A percentile compares a stretch with the other conserved stretches of the same genome.
phyloP scores from a whole-genome alignment of 306 rosid genomes.

The Corylus heterophylla region DNA sequence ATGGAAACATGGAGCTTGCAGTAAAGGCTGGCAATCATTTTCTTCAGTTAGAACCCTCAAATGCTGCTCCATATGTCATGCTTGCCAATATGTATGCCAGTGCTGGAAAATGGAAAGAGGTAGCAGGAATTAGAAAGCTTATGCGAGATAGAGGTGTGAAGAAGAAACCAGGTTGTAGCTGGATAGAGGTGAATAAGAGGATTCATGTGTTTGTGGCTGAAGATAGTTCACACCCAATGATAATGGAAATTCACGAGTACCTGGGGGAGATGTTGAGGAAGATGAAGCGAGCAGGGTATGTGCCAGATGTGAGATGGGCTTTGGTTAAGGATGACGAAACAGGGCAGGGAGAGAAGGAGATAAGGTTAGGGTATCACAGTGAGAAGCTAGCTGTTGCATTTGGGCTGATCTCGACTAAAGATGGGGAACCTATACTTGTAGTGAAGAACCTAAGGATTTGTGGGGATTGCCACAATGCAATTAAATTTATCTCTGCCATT shows the following conservation, averaged over 20 bases:
- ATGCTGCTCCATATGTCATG: conserved; percentile 64
- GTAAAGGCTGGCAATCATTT: conserved; percentile 64
- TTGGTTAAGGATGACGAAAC: conserved; percentile 57
- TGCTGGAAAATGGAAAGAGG: conserved; percentile 71
- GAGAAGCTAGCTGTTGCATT: conserved; percentile 78
- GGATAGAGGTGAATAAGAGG: conserved; percentile 73
- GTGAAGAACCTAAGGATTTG: conserved; percentile 83
- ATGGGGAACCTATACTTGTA: conserved; percentile 67
- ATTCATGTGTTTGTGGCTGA: conserved; percentile 69
- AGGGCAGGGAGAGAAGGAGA: conserved; percentile 64
- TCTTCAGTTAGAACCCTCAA: conserved; percentile 63
- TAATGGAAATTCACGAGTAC: conserved; percentile 61
- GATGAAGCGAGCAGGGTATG: conserved; percentile 68
- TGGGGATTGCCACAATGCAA: conserved; percentile 84
- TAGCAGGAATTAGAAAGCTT: conserved; percentile 51
- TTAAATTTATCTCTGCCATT: conserved; percentile 63
- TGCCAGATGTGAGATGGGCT: conserved; percentile 63
- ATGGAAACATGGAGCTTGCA: conserved; percentile 80
- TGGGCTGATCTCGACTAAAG: conserved; percentile 63
- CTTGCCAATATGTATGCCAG: conserved; percentile 67
- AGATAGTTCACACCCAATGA: conserved; percentile 76
- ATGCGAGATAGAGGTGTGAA: conserved; percentile 78
- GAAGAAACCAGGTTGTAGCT: conserved; percentile 85
- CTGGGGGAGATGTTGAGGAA: conserved; percentile 57
- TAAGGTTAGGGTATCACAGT: conserved; percentile 60